These are phyloP conservation scores for Candida jianshihensis DNA, from an alignment of 805 yeast genomes.

Conservation along the genomic window DNA sequence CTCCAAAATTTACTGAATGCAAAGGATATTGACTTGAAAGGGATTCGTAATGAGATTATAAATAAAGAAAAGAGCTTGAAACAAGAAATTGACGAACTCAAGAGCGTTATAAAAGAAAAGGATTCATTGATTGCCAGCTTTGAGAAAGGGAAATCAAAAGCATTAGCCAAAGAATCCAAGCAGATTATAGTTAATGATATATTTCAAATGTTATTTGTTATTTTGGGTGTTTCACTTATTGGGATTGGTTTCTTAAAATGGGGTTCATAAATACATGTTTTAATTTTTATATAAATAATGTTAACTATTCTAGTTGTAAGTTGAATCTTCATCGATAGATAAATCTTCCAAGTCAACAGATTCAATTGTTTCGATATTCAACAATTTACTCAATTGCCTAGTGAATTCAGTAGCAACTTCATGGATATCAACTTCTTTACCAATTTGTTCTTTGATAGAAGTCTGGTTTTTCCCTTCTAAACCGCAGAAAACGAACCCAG, in stretches of 20 bases:
- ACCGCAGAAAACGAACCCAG: slow-evolving; percentile 77
- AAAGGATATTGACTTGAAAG: no score
- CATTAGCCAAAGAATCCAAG: background rate
- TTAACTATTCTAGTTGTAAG: background rate
- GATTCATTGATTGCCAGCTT: no score
- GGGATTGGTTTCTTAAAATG: background rate
- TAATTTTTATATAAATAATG: background rate
- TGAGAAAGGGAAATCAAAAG: no score
- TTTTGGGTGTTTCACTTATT: background rate
- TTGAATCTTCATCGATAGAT: slow-evolving; percentile 10
- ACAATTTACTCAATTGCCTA: slow-evolving; percentile 32
- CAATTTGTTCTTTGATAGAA: slow-evolving; percentile 31
- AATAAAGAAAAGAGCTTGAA: no score
- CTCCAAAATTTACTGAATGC: no score
- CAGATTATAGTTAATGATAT: background rate
- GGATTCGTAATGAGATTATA: no score
- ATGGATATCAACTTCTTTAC: slow-evolving; percentile 16
- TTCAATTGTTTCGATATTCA: slow-evolving; percentile 33
- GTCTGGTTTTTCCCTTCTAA: slow-evolving; percentile 56
- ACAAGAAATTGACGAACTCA: no score
- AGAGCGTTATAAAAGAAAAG: no score
- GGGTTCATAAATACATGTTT: background rate
- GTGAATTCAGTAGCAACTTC: slow-evolving; percentile 39
- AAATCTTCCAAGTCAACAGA: slow-evolving; percentile 29
- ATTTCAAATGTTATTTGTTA: background rate